phyloP scores from a whole-genome alignment of 768 basidiomycete species.

The Suillus luteus region DNA sequence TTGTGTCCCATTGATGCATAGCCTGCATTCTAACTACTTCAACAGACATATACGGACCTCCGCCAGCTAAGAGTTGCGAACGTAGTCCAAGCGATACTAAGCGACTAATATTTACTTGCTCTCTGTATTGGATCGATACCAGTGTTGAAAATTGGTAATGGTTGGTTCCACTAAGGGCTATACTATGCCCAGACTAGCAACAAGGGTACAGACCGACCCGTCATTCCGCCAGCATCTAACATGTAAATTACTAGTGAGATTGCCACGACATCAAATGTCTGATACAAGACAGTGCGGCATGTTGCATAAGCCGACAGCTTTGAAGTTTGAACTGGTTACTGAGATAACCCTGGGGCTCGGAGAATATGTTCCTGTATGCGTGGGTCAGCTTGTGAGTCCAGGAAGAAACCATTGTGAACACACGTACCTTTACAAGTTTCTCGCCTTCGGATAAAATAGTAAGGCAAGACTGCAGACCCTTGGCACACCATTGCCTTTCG shows the following conservation, averaged over 20 bases:
- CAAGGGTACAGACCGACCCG: too few species aligned
- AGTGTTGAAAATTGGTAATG: neutral
- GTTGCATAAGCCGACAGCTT: neutral
- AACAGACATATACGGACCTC: conserved; percentile 93
- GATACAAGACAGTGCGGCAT: neutral
- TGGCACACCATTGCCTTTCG: neutral
- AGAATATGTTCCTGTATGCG: neutral
- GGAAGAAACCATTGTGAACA: neutral
- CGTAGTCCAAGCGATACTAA: conserved; percentile 91
- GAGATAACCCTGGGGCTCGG: too few species aligned
- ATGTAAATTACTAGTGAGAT: too few species aligned
- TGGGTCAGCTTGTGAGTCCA: neutral
- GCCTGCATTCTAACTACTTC: conserved; percentile 3
- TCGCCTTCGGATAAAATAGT: neutral
- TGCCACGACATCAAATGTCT: too few species aligned
- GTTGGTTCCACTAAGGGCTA: too few species aligned
- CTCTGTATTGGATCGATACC: neutral
- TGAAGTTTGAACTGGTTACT: too few species aligned
- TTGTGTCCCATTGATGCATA: neutral
- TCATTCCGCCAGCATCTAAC: too few species aligned
- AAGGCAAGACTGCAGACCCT: neutral
- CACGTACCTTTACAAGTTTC: neutral
- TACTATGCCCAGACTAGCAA: too few species aligned
- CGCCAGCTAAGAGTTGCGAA: conserved; percentile 88
- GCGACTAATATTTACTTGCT: conserved; percentile 47